Percentiles rank a stretch among this genome's conserved stretches.
These are phyloP conservation scores for Russula olivacea DNA, from an alignment of 768 basidiomycete species.

Conservation along the genomic window DNA sequence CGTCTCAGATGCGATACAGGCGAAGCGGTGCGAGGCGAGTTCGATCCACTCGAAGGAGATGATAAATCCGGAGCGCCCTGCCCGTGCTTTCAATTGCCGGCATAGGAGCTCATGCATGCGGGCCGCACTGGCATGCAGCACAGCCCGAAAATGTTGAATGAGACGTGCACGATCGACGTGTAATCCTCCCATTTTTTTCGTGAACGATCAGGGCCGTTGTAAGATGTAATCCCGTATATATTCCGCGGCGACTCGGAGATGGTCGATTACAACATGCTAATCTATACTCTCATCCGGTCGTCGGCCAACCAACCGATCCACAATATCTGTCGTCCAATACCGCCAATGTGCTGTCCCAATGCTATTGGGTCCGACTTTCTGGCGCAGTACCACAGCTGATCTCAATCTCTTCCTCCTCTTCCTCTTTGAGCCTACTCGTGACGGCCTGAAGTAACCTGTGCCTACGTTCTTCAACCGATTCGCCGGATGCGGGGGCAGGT, in stretches of 20 bases:
- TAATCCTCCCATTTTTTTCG: no score
- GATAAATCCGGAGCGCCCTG: no score
- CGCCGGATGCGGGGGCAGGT: conserved; percentile 25
- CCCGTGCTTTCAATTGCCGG: no score
- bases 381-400: conserved; percentile 57
- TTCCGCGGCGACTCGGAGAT: neutral
- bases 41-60: no score
- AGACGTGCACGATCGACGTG: no score
- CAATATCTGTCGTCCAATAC: neutral
- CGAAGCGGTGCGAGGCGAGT: no score
- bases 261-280: neutral
- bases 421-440: conserved; percentile 42
- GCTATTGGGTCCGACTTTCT: neutral
- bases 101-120: no score
- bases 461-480: conserved; percentile 55
- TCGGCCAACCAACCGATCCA: neutral
- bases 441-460: conserved; percentile 54
- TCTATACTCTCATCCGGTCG: neutral
- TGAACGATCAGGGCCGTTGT: no score
- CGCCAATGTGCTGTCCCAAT: neutral
- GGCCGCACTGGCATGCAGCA: no score
- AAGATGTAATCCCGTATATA: no score
- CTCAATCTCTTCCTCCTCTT: conserved; percentile 57
- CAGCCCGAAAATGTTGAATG: no score
- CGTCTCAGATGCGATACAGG: no score